Evolutionary conservation across 2,329 filamentous ascomycete species (phyloP).

Genomic region (Lachnellula suecica): DNA sequence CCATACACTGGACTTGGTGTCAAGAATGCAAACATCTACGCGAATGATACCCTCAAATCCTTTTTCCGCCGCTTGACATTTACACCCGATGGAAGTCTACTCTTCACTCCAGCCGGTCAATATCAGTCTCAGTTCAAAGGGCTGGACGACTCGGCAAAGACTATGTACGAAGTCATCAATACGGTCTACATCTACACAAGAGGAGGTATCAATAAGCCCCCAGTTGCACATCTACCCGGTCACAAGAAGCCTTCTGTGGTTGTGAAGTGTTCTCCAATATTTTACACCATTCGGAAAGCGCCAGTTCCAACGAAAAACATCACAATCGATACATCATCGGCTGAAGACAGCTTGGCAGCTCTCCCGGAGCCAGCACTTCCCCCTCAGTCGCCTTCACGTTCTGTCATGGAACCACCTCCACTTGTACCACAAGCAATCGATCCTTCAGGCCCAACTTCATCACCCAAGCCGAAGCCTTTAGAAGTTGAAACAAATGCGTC

Average conservation of each 20-base stretch:
- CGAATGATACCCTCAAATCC: slow-evolving; percentile 93
- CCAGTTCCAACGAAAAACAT: slow-evolving; percentile 78
- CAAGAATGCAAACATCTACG: slow-evolving; percentile 87
- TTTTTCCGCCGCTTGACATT: slow-evolving; percentile 95
- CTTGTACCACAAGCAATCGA: slow-evolving; percentile 50
- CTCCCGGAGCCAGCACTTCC: slow-evolving; percentile 76
- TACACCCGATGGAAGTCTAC: slow-evolving; percentile 88
- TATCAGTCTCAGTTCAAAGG: slow-evolving; percentile 75
- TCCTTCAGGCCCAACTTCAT: slow-evolving; percentile 52
- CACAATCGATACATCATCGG: slow-evolving; percentile 88
- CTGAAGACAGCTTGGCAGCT: slow-evolving; percentile 78
- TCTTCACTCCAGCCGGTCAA: slow-evolving; percentile 93
- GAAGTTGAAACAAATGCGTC: slow-evolving; percentile 47
- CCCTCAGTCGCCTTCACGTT: slow-evolving; percentile 51
- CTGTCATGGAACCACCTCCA: slow-evolving; percentile 82
- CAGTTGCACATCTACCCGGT: slow-evolving; percentile 89
- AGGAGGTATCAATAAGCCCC: slow-evolving; percentile 94
- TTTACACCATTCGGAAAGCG: slow-evolving; percentile 76
- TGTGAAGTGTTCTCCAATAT: slow-evolving; percentile 87
- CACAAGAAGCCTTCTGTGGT: slow-evolving; percentile 98
- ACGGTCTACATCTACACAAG: slow-evolving; percentile 98
- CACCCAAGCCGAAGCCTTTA: slow-evolving; percentile 34
- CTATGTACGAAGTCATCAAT: slow-evolving; percentile 84
- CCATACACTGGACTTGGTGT: slow-evolving; percentile 61
- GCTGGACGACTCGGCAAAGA: slow-evolving; percentile 66